Conservation (phyloP, 1,284 basidiomycete species). For the Vanrija pseudolonga region DNA sequence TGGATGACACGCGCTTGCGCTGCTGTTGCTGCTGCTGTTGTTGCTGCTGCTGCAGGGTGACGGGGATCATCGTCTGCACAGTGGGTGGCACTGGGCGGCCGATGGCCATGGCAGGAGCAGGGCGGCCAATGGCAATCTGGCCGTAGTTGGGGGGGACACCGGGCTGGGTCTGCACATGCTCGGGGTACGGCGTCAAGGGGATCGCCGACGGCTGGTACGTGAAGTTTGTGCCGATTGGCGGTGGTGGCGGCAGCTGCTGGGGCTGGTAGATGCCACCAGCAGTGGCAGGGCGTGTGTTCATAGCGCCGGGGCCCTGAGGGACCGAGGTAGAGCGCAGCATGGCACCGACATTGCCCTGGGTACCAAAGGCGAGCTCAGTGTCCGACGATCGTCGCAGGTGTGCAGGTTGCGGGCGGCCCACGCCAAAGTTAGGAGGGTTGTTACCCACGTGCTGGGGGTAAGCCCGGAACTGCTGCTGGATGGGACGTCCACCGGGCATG, state of each 20-base stretch:
- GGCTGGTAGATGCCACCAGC: no score
- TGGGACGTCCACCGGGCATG: background rate
- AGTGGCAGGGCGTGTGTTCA: no score
- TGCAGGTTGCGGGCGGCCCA: slow-evolving; percentile 10
- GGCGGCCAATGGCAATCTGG: background rate
- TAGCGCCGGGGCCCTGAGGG: slow-evolving; percentile 6
- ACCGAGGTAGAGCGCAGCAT: slow-evolving; percentile 21
- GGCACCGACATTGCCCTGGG: slow-evolving; percentile 8
- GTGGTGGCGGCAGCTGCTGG: slow-evolving; percentile 7
- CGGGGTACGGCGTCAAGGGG: no score
- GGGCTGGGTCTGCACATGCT: no score
- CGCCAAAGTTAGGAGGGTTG: slow-evolving; percentile 1
- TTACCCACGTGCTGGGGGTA: no score
- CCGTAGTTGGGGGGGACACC: background rate
- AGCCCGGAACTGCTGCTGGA: background rate
- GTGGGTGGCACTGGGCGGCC: no score
- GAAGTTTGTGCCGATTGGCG: slow-evolving; percentile 2
- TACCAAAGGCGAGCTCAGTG: slow-evolving; percentile 17
- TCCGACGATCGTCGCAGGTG: slow-evolving; percentile 17
- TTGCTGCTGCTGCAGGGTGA: no score
- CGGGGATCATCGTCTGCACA: no score
- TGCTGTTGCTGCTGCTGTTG: background rate
- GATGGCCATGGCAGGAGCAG: no score
- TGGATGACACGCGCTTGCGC: slow-evolving; percentile 13
- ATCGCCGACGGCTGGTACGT: no score